Conservation (phyloP, 306 rosid species). For the Corylus heterophylla region DNA sequence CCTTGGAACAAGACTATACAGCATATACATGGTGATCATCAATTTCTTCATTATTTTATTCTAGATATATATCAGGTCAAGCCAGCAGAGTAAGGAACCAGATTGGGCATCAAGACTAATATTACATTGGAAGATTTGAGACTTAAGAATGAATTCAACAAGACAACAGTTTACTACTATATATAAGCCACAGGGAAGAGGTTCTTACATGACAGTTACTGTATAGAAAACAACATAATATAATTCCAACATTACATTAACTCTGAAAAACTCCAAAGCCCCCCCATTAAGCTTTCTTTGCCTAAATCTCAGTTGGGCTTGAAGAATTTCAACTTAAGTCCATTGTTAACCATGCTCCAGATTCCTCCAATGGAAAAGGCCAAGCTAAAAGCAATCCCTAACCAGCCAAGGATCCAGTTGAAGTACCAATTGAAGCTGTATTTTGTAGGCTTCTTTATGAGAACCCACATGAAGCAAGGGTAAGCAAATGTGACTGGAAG, state of each 20-base stretch:
- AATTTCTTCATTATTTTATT: conserved; percentile 1
- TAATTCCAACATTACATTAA: neutral
- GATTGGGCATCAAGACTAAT: neutral
- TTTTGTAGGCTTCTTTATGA: conserved; percentile 81
- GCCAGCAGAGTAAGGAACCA: neutral
- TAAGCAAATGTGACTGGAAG: conserved; percentile 98
- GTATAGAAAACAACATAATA: conserved; percentile 1
- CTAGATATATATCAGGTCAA: neutral
- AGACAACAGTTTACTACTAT: conserved; percentile 17
- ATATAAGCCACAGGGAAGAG: conserved; percentile 7
- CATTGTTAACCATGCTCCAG: conserved; percentile 96
- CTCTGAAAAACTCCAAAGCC: conserved; percentile 3
- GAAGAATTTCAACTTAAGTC: conserved; percentile 92
- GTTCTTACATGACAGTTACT: neutral
- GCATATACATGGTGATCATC: neutral
- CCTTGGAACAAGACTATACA: neutral
- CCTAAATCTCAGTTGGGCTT: conserved; percentile 60
- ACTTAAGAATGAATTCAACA: neutral
- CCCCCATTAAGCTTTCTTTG: neutral
- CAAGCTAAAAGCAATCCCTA: conserved; percentile 87
- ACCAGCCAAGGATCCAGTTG: conserved; percentile 90
- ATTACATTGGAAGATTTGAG: neutral
- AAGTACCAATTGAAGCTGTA: conserved; percentile 95
- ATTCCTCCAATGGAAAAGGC: conserved; percentile 94
- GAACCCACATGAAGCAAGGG: conserved; percentile 99